Conservation (phyloP, 2,329 filamentous ascomycete genomes). For the Fusarium sterilihyphosum region DNA sequence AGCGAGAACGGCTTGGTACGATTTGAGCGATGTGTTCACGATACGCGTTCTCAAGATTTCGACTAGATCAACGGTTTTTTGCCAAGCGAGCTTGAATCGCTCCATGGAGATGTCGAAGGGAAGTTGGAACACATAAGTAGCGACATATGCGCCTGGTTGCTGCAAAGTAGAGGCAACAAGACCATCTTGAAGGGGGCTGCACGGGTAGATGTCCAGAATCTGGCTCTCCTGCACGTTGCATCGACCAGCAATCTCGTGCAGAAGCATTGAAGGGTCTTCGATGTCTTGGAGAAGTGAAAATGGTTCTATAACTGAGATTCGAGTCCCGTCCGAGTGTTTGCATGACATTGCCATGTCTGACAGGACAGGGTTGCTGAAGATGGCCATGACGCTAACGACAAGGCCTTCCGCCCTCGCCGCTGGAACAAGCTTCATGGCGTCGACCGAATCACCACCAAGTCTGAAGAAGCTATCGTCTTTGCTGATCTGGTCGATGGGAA, state of each 20-base stretch:
- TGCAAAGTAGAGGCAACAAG: slow-evolving; percentile 30
- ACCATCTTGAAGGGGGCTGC: slow-evolving; percentile 33
- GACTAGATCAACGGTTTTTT: slow-evolving; percentile 23
- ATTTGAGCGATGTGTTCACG: slow-evolving; percentile 28
- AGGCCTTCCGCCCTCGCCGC: slow-evolving; percentile 27
- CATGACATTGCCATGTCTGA: slow-evolving; percentile 24
- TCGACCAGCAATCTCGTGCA: slow-evolving; percentile 13
- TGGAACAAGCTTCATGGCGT: slow-evolving; percentile 40
- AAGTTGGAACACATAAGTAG: slow-evolving; percentile 31
- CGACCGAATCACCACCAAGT: slow-evolving; percentile 52
- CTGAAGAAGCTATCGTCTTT: slow-evolving; percentile 54
- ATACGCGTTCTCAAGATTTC: slow-evolving; percentile 41
- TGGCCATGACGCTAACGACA: slow-evolving; percentile 12
- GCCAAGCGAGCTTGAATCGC: slow-evolving; percentile 36
- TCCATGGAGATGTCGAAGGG: background rate
- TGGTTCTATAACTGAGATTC: background rate
- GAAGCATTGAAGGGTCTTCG: background rate
- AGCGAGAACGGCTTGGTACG: slow-evolving; percentile 30
- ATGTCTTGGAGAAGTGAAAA: slow-evolving; percentile 11
- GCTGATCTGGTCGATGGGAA: background rate
- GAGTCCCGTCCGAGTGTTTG: background rate
- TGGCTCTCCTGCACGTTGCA: slow-evolving; percentile 14
- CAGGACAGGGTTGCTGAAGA: slow-evolving; percentile 22
- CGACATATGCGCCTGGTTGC: slow-evolving; percentile 34
- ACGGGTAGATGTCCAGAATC: slow-evolving; percentile 28